Conservation (phyloP, 2,329 filamentous ascomycete genomes). For the Colletotrichum theobromicola region DNA sequence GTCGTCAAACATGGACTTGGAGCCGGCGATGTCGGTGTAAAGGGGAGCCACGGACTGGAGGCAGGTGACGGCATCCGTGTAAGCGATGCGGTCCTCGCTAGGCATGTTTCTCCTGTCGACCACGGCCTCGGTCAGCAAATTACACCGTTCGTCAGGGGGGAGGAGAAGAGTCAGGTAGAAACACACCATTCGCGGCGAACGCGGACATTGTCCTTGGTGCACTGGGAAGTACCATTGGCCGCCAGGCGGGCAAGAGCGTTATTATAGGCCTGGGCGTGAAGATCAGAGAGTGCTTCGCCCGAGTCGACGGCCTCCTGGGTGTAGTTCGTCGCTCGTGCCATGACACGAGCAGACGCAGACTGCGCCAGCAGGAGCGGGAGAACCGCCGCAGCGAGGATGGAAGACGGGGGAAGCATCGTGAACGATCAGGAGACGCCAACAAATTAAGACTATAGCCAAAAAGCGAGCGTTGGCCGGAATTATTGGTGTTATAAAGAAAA, state of each 20-base stretch:
- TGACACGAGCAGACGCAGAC: not conserved
- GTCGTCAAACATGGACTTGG: conserved; percentile 1
- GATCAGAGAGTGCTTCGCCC: not conserved
- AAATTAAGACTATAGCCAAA: not conserved
- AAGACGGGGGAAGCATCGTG: not conserved
- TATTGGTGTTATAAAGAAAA: not conserved
- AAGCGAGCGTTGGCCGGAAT: not conserved
- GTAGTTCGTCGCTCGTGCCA: not conserved
- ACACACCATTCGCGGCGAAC: not conserved
- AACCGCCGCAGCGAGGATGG: not conserved
- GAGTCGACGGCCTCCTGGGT: not conserved
- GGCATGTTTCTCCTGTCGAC: not conserved
- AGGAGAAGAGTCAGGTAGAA: not conserved
- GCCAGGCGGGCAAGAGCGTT: not conserved
- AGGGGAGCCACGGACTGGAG: not conserved
- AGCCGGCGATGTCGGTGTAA: not conserved
- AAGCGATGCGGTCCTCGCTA: not conserved
- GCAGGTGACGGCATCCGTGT: not conserved
- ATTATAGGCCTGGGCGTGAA: not conserved
- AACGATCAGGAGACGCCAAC: not conserved
- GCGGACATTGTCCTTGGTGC: not conserved
- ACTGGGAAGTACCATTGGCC: not conserved
- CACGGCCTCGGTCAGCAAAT: not conserved
- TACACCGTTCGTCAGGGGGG: not conserved
- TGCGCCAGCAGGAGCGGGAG: not conserved